These are phyloP conservation scores for Scutellaria minor DNA, from an alignment of 257 asterid species.

Conservation along the genomic window DNA sequence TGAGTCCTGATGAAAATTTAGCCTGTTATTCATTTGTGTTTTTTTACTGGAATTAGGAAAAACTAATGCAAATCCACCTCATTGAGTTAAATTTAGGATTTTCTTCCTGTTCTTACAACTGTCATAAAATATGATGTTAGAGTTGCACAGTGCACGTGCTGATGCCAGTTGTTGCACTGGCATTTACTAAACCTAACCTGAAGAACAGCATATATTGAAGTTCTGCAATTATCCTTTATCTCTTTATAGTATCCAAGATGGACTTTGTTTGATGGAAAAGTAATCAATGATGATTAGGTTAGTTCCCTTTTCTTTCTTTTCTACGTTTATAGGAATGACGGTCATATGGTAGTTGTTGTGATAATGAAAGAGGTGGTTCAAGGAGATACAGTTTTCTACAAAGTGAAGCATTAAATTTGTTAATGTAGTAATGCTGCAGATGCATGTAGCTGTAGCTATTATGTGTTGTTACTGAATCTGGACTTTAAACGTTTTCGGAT, in stretches of 20 bases:
- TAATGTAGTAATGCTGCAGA: neutral
- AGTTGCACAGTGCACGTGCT: neutral
- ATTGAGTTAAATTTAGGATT: neutral
- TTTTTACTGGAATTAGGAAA: constrained; percentile 3
- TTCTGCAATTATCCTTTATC: neutral
- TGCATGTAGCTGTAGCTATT: neutral
- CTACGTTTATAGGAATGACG: neutral
- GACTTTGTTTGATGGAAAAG: neutral
- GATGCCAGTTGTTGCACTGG: neutral
- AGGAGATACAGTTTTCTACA: neutral
- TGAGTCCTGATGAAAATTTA: neutral
- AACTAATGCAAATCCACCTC: neutral
- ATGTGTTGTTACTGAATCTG: neutral
- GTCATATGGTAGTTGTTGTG: constrained; percentile 8
- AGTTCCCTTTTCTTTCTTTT: neutral
- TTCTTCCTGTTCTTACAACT: neutral
- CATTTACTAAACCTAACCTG: neutral
- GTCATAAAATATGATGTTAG: neutral
- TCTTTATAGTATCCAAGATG: neutral
- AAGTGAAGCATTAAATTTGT: neutral
- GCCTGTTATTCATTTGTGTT: neutral
- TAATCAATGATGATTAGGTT: neutral
- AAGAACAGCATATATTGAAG: neutral
- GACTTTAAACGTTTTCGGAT: neutral
- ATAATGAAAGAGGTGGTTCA: neutral